phyloP scores from a whole-genome alignment of 768 basidiomycete genomes.

The Auricularia sp. region DNA sequence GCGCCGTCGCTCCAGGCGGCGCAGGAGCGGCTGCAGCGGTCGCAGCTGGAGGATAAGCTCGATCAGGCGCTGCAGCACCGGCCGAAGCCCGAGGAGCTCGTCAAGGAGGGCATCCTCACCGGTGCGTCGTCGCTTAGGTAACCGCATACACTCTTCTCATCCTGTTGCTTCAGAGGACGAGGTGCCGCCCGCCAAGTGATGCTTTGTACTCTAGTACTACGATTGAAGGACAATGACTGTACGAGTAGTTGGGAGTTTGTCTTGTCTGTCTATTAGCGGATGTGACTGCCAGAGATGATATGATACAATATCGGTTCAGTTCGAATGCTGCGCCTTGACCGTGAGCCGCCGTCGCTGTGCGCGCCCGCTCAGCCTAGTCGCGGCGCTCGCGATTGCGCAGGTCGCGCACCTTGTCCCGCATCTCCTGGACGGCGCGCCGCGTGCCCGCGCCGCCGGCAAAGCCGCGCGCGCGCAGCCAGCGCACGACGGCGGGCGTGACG shows the following conservation, averaged over 20 bases:
- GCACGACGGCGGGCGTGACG: slow-evolving; percentile 75
- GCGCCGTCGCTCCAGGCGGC: slow-evolving; percentile 52
- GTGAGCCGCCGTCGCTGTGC: not conserved
- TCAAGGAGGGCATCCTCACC: slow-evolving; percentile 52
- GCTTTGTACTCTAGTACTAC: not conserved
- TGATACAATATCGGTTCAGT: not conserved
- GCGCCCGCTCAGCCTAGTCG: not conserved
- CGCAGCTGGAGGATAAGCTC: slow-evolving; percentile 60
- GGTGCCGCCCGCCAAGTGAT: slow-evolving; percentile 6
- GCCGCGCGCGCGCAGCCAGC: slow-evolving; percentile 68
- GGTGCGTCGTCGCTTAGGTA: slow-evolving; percentile 14
- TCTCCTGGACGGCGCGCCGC: slow-evolving; percentile 44
- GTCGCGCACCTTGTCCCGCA: slow-evolving; percentile 21
- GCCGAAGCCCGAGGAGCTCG: slow-evolving; percentile 50
- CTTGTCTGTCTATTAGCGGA: too few relatives aligned
- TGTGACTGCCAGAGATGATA: not conserved
- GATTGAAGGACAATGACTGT: not conserved
- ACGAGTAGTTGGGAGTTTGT: not conserved
- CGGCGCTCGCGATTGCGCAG: not conserved
- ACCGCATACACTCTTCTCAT: slow-evolving; percentile 7
- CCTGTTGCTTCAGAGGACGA: slow-evolving; percentile 7
- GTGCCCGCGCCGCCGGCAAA: slow-evolving; percentile 74
- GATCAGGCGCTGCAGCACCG: slow-evolving; percentile 48
- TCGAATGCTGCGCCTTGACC: not conserved
- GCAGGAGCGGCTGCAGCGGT: slow-evolving; percentile 46